These are phyloP conservation scores for Deinandra increscens DNA, from an alignment of 129 eudicot genomes.

Conservation along the genomic window DNA sequence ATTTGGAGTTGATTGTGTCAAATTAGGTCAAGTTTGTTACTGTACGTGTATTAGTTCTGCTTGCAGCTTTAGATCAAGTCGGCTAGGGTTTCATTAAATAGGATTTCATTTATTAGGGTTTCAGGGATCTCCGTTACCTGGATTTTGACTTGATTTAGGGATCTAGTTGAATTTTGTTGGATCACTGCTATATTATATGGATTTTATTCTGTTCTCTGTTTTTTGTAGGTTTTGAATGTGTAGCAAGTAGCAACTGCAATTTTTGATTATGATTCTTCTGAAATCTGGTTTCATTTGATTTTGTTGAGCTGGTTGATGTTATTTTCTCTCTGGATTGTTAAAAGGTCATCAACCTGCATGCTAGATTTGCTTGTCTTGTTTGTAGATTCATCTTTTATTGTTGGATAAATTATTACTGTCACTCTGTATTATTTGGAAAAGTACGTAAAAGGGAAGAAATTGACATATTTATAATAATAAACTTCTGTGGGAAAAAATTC, in stretches of 20 bases:
- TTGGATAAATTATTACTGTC: not conserved
- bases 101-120: constrained; percentile 18
- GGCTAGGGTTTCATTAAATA: constrained; percentile 12
- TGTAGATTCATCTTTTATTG: constrained; percentile 9
- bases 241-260: not conserved
- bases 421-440: not conserved
- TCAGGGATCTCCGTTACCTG: constrained; percentile 11
- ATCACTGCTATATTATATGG: constrained; percentile 7
- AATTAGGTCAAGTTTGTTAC: constrained; percentile 19
- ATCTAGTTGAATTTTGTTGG: constrained; percentile 27
- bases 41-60: not conserved
- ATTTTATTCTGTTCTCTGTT: not conserved
- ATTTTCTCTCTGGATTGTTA: not conserved
- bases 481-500: not conserved
- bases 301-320: constrained; percentile 6
- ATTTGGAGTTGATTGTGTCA: constrained; percentile 17
- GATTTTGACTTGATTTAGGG: not conserved
- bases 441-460: not conserved
- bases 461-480: not conserved
- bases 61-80: not conserved
- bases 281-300: constrained; percentile 1
- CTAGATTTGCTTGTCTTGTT: constrained; percentile 14
- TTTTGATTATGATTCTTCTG: constrained; percentile 8
- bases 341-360: not conserved
- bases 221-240: constrained; percentile 8